Evolutionary conservation across 495 filamentous ascomycete genomes (phyloP), one percentile per base, ranked within the genome.

Genomic region (Acidiella bohemica): DNA sequence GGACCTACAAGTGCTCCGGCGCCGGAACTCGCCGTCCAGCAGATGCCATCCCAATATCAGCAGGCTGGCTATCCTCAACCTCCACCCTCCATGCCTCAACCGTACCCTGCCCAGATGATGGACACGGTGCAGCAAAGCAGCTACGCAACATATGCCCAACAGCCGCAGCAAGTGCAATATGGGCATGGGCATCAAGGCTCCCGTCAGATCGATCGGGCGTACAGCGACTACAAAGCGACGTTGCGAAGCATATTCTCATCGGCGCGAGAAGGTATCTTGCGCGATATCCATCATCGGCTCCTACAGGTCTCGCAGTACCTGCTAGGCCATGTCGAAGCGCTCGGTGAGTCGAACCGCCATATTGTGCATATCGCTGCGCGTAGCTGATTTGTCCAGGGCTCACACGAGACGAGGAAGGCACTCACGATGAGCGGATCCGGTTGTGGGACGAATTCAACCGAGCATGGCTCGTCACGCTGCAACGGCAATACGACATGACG

Each of bases 371-470:
- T n/a, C 47, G 32, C 39, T 26, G 21, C 7, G 21, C 30, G 7
- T 24, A 25, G 9, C 26, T 10, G 21, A 7, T 9, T 20, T 13
- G 27, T 32, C 44, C 47, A 83, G 78, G 77, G 51, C 68, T 83
- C 53, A 64, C 76, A 38, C 72, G 71, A 40, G 90, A 97, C 62
- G 78, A 94, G 49, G 72, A 79, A 42, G 60, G 66, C 32, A 63
- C 81, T 23, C 72, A 87, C 49, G 57, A 63, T 23, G 75, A 85
- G 41, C 73, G 83, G 33, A 68, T 92, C 46, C 72, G 76, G 55
- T 66, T 96, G 22, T 97, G 90, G 90, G 78, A 78, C 50, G 80
- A 95, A 50, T 94, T 96, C 66, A 96, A 97, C 57, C 71, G 80
- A 36, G 90, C 84, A 49, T 97, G 90, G 90, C 73, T 96, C 24